Evolutionary conservation across 257 asterid species (phyloP), one percentile per base, ranked within the genome.

Genomic region (Lantana camara): DNA sequence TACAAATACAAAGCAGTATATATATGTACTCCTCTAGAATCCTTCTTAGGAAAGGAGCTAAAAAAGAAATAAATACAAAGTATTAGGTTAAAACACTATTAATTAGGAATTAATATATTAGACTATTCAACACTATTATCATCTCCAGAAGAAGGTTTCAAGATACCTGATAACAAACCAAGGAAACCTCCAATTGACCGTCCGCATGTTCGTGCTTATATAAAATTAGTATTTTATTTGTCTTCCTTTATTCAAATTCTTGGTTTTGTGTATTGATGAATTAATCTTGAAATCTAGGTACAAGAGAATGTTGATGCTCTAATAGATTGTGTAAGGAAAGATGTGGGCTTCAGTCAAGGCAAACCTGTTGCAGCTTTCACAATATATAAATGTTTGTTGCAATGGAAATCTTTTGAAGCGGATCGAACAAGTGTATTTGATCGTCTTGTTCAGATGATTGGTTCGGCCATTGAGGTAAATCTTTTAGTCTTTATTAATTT

Each of bases 301-400:
- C 90, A 94, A 97, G 99, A 90, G 92, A 96, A 94, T 81, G 94
- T 94, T 72, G 99, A 90, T 80, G 80, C 95, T 29, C 96, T 94
- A 66, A 90, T 94, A 79, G 83, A 90, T 52, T 84, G 95, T 73
- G 92, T 84, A 50, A 79, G 70, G 84, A 91, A 88, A 82, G 94
- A 88, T 51, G 86, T 90, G 58, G 97, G 97, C 34, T 94, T 94
- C 80, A 94, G 97, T 76, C 97, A 94, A 73, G 99, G 97, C 72
- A 94, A 88, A 76, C 96, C 99, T 54, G 93, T 90, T 52, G 97
- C 99, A 23, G 99, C 97, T 71, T 90, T 94, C 83, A 90, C 97
- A 29, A 90, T 94, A 69, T 94, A 88, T 80, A 94, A 94, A 66
- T 94, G 96, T 76, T 96, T 94, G 73, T 83, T 94, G 75, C 90